Evolutionary conservation across 192 early-diverging fungal species (phyloP).

Genomic region (Pilobolus umbonatus): DNA sequence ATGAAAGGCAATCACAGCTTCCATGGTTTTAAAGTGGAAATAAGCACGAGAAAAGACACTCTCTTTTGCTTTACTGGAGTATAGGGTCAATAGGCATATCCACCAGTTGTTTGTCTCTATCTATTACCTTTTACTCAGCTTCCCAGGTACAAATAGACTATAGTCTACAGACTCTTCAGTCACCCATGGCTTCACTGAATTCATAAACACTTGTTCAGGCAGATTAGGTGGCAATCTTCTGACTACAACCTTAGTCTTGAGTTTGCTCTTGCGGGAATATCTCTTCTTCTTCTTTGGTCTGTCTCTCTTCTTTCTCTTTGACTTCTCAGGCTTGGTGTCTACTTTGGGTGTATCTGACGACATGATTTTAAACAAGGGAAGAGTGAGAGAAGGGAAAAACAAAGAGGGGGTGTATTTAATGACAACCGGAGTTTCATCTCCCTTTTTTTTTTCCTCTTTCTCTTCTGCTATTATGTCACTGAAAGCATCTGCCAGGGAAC

Average conservation of each 20-base stretch:
- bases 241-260: constrained; percentile 69
- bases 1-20: constrained; percentile 67
- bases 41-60: constrained; percentile 69
- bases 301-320: constrained; percentile 22
- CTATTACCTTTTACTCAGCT: constrained; percentile 67
- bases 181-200: constrained; percentile 54
- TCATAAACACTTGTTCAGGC: constrained; percentile 64
- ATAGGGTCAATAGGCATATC: not conserved
- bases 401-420: too few relatives aligned
- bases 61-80: constrained; percentile 65
- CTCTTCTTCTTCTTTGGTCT: constrained; percentile 22
- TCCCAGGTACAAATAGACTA: constrained; percentile 58
- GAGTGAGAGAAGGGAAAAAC: too few relatives aligned
- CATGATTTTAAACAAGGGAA: not conserved
- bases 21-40: constrained; percentile 64
- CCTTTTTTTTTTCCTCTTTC: too few relatives aligned
- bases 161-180: constrained; percentile 43
- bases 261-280: constrained; percentile 20
- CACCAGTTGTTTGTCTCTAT: not conserved
- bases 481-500: too few relatives aligned
- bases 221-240: constrained; percentile 72
- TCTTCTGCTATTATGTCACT: too few relatives aligned
- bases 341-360: constrained; percentile 3
- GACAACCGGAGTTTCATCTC: too few relatives aligned
- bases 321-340: not conserved